Evolutionary conservation across 2,329 filamentous ascomycete genomes (phyloP), one percentile per base, ranked within the genome.

Genomic region (Aspergillus caelatus): DNA sequence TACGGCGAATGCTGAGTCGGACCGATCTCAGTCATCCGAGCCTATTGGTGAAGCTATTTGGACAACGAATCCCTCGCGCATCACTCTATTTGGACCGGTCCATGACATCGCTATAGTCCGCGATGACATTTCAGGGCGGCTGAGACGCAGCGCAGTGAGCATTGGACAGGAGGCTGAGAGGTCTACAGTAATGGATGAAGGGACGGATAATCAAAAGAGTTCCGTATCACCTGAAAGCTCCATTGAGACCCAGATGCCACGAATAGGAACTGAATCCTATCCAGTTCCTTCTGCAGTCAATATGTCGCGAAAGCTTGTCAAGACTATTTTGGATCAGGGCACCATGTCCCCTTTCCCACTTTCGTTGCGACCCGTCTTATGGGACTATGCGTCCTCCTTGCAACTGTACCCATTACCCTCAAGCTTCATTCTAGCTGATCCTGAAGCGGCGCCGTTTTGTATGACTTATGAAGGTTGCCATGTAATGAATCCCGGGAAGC

Each of bases 381-480:
- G 95, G 95, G 94, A 97, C 77, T 92, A 91, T 76, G 89, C 89
- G 0, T 84, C 87, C 6, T 82, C 91, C 3, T 78, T 98, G 67
- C 90, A 92, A 60, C 80, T 99, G 26, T 98, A 97, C 76, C 95
- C 94, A 10, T 79, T 98, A 32, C 95, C 95, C 2, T 94, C 92
- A 23, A 88, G 91, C 0, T 82, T 98, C 72, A 87, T 96, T 19
- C 80, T 99, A 4, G 89, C 93, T 2, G 95, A 99, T 78, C 83
- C 90, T 0, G 92, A 94, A 48, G 89, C 90, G 11, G 89, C 91
- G 16, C 85, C 93, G 0, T 99, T 97, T 73, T 91, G 90, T 60
- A 83, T 97, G 67, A 96, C 92, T 16, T 98, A 98, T 74, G 94
- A 97, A 78, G 94, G 94, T 0, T 98, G 95, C 74, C 92, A 95